Evolutionary conservation across 805 yeast species (phyloP).

Genomic region (Groenewaldozyma salmanticensis): DNA sequence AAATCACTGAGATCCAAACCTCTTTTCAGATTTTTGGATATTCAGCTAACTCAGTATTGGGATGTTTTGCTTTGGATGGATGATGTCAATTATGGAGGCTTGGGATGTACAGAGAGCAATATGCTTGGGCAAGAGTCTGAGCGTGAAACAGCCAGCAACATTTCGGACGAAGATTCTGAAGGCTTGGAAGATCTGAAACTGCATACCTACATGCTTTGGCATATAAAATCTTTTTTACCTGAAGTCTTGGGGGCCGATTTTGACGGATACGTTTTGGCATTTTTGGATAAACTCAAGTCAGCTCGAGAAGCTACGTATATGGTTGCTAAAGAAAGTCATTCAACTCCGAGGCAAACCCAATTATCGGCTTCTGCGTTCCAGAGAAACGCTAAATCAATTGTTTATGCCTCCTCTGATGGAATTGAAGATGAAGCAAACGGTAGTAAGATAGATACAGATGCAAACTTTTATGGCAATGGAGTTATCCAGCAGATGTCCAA

Average conservation of each 20-base stretch:
- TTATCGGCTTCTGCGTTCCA: constrained; percentile 39
- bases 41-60: constrained; percentile 74
- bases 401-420: not conserved
- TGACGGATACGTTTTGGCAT: constrained; percentile 74
- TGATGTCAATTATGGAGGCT: constrained; percentile 75
- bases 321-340: constrained; percentile 21
- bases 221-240: constrained; percentile 65
- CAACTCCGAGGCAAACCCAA: constrained; percentile 61
- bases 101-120: constrained; percentile 23
- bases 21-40: constrained; percentile 70
- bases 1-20: constrained; percentile 74
- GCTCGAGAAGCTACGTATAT: constrained; percentile 27
- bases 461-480: constrained; percentile 29
- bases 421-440: constrained; percentile 16
- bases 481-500: constrained; percentile 41
- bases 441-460: constrained; percentile 17
- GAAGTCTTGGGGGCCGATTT: constrained; percentile 68
- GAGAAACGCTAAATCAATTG: constrained; percentile 31
- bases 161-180: constrained; percentile 3
- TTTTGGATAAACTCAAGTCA: constrained; percentile 59
- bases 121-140: constrained; percentile 2
- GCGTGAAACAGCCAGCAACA: no score
- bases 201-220: constrained; percentile 62
- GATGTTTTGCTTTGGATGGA: constrained; percentile 95
- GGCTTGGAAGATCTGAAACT: constrained; percentile 5